phyloP scores from a whole-genome alignment of 1,139 yeast species.

The Geotrichum klebahnii region DNA sequence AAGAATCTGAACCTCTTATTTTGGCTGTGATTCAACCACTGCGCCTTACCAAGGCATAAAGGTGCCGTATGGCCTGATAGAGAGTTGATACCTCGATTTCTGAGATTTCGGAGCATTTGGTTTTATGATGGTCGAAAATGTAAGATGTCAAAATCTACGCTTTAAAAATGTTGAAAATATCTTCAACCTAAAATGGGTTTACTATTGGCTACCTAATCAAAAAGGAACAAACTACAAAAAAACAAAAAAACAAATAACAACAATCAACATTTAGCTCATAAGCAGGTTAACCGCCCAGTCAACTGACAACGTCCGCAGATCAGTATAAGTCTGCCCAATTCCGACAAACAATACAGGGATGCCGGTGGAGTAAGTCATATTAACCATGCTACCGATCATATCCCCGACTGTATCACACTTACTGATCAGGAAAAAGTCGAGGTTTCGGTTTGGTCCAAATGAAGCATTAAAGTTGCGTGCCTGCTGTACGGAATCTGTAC shows the following conservation, averaged over 20 bases:
- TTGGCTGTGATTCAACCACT: not conserved
- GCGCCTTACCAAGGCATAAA: too few relatives aligned
- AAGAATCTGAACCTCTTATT: not conserved
- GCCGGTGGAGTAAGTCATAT: constrained; percentile 94
- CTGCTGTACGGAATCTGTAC: constrained; percentile 94
- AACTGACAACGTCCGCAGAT: constrained; percentile 84
- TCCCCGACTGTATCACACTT: constrained; percentile 98
- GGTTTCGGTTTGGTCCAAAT: constrained; percentile 74
- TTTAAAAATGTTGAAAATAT: too few relatives aligned
- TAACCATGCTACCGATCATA: constrained; percentile 92
- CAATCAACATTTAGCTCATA: constrained; percentile 47
- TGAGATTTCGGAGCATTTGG: too few relatives aligned
- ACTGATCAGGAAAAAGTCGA: constrained; percentile 89
- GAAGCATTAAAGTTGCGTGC: constrained; percentile 91
- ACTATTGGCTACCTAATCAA: not conserved
- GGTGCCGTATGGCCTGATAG: too few relatives aligned
- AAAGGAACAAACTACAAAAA: constrained; percentile 4
- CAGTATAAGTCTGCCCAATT: constrained; percentile 95
- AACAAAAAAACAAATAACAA: not conserved
- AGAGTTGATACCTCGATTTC: too few relatives aligned
- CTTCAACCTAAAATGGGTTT: too few relatives aligned
- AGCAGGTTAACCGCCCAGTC: constrained; percentile 87
- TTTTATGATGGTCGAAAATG: too few relatives aligned
- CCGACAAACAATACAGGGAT: constrained; percentile 95
- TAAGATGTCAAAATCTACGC: too few relatives aligned